Evolutionary conservation across 2,329 filamentous ascomycete genomes (phyloP).

Genomic region (Cercospora nicotianae): DNA sequence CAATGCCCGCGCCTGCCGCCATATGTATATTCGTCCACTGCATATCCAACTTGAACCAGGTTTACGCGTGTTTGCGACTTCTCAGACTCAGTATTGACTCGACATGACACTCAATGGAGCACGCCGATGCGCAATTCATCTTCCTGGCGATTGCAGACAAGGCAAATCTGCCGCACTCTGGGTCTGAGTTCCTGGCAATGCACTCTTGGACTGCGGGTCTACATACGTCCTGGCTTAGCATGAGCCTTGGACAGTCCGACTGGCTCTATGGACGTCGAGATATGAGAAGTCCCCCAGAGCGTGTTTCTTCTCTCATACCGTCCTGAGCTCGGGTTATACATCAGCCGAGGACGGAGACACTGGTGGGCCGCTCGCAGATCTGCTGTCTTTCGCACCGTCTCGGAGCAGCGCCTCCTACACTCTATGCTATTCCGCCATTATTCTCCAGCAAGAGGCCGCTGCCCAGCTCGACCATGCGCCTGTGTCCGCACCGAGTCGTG

Average conservation of each 20-base stretch:
- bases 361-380: not conserved
- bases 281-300: not conserved
- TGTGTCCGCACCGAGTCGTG: not conserved
- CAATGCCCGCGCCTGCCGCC: not conserved
- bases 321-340: not conserved
- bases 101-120: not conserved
- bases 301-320: not conserved
- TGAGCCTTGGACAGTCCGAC: not conserved
- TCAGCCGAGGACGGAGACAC: not conserved
- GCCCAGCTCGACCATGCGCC: not conserved
- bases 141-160: not conserved
- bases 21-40: not conserved
- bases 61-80: not conserved
- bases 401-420: not conserved
- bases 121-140: not conserved
- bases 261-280: not conserved
- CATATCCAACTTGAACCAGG: not conserved
- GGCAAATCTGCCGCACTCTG: not conserved
- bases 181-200: not conserved
- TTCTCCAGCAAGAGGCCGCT: not conserved
- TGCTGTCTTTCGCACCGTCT: slow-evolving; percentile 5
- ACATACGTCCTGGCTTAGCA: not conserved
- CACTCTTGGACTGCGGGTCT: not conserved
- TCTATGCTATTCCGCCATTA: not conserved
- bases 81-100: not conserved